Base-by-base conservation (phyloP, 1,284 basidiomycete genomes). In the Ustilago bromivora region DNA sequence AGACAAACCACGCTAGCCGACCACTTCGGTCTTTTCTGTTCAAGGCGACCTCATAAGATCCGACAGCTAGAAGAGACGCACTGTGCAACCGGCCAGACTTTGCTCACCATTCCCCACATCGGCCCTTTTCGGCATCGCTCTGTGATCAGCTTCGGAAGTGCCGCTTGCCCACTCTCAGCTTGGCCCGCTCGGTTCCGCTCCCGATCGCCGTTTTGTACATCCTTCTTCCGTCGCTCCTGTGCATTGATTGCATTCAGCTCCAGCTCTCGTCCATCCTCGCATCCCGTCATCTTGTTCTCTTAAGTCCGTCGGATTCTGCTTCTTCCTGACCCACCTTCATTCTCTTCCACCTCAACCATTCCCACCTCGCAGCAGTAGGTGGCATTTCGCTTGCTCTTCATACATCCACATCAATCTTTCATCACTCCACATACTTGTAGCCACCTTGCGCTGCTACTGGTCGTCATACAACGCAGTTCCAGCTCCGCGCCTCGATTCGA, bases 281-380 rank as follows among this genome's bases (percentile, higher is more conserved):
- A 47, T 19, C 31, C 43, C 34, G 23, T 28, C 32, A 12, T 10
- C 34, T 15, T 43, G 17, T 49, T 9, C 11, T 23, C 41, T 38
- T 59, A 54, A 56, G 51, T 61, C 10, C 43, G 35, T 51, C 49
- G 60, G 59, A 38, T 40, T 34, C 23, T 46, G 59, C 66, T 51
- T 4, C 12, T 17, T 31, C 31, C 41, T 61, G 6, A 19, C 34
- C 23, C 52, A 47, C n/a, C 54, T 51, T 51, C 49, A 51, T 51
- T 32, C 13, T 13, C 13, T 28, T 12, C 31, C 28, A 51, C 31
- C 28, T 32, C 49, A n/a, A 32, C 53, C 32, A 40, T 34, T 43
- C 51, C 59, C 49, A 61, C 51, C 23, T n/a, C 52, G 12, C 23
- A 32, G 31, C 23, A 15, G 15, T 32, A 13, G 49, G 49, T 51